Evolutionary conservation across 352 stramenopile species (phyloP).

Genomic region (Bremia lactucae): DNA sequence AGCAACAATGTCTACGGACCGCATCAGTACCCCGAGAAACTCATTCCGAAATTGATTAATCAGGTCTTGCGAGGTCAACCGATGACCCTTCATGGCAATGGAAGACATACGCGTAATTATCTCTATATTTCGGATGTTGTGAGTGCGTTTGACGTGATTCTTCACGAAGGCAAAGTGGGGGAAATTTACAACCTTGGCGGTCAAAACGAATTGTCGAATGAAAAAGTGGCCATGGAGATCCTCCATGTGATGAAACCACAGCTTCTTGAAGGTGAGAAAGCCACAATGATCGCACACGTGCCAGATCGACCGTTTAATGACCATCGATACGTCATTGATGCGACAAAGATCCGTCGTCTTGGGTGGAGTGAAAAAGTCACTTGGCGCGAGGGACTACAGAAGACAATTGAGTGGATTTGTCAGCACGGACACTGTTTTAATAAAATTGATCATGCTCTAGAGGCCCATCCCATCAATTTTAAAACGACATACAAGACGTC

Average conservation of each 20-base stretch:
- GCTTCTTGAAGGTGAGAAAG: slow-evolving; percentile 23
- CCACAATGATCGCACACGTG: slow-evolving; percentile 56
- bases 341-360: slow-evolving; percentile 81
- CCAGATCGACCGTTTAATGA: slow-evolving; percentile 96
- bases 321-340: slow-evolving; percentile 95
- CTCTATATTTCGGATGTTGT: slow-evolving; percentile 96
- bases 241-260: slow-evolving; percentile 54
- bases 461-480: slow-evolving; percentile 66
- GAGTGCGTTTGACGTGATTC: slow-evolving; percentile 91
- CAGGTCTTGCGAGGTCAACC: slow-evolving; percentile 84
- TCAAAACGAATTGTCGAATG: slow-evolving; percentile 43
- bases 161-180: slow-evolving; percentile 87
- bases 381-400: slow-evolving; percentile 68
- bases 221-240: slow-evolving; percentile 22
- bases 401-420: slow-evolving; percentile 1
- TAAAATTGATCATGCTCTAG: slow-evolving; percentile 78
- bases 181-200: slow-evolving; percentile 97
- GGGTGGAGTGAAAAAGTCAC: slow-evolving; percentile 81
- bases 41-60: slow-evolving; percentile 98
- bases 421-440: slow-evolving; percentile 58
- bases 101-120: slow-evolving; percentile 93
- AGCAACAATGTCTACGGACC: slow-evolving; percentile 99
- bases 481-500: slow-evolving; percentile 66
- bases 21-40: slow-evolving; percentile 98
- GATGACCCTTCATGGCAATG: slow-evolving; percentile 93